phyloP scores from a whole-genome alignment of 768 basidiomycete species.

The Boletus subparvulus region DNA sequence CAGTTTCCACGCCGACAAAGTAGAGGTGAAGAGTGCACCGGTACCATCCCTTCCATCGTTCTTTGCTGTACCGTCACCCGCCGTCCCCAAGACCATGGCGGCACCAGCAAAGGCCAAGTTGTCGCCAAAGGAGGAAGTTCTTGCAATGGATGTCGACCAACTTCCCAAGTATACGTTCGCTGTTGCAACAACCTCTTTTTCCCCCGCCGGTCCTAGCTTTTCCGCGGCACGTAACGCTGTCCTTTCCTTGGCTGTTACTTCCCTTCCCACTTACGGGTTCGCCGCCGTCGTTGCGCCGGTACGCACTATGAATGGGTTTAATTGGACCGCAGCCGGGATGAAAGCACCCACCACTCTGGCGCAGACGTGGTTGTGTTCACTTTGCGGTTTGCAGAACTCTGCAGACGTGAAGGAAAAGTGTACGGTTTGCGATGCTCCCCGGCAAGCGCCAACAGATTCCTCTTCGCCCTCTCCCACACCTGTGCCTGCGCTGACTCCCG shows the following conservation, averaged over 20 bases:
- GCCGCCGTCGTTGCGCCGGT: slow-evolving; percentile 15
- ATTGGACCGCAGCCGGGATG: slow-evolving; percentile 63
- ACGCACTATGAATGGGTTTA: slow-evolving; percentile 42
- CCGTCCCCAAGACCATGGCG: background rate
- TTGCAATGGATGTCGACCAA: slow-evolving; percentile 29
- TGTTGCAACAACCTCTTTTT: slow-evolving; percentile 9
- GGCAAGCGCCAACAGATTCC: slow-evolving; percentile 20
- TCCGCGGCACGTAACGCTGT: slow-evolving; percentile 36
- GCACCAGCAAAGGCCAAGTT: slow-evolving; percentile 22
- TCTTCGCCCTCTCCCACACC: slow-evolving; percentile 12
- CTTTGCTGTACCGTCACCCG: slow-evolving; percentile 7
- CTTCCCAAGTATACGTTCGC: slow-evolving; percentile 38
- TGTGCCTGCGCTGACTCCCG: background rate
- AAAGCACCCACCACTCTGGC: slow-evolving; percentile 39
- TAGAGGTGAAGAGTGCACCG: slow-evolving; percentile 27
- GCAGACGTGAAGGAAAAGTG: slow-evolving; percentile 43
- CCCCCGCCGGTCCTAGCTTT: slow-evolving; percentile 22
- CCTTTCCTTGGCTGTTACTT: slow-evolving; percentile 37
- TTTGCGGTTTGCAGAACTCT: slow-evolving; percentile 47
- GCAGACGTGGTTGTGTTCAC: slow-evolving; percentile 54
- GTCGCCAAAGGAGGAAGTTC: slow-evolving; percentile 29
- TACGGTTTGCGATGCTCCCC: slow-evolving; percentile 42
- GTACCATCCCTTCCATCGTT: slow-evolving; percentile 13
- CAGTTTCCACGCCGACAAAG: slow-evolving; percentile 61
- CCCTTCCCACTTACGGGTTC: slow-evolving; percentile 49